Evolutionary conservation across 2,329 filamentous ascomycete species (phyloP), one percentile per base, ranked within the genome.

Genomic region (Colletotrichum sp.): DNA sequence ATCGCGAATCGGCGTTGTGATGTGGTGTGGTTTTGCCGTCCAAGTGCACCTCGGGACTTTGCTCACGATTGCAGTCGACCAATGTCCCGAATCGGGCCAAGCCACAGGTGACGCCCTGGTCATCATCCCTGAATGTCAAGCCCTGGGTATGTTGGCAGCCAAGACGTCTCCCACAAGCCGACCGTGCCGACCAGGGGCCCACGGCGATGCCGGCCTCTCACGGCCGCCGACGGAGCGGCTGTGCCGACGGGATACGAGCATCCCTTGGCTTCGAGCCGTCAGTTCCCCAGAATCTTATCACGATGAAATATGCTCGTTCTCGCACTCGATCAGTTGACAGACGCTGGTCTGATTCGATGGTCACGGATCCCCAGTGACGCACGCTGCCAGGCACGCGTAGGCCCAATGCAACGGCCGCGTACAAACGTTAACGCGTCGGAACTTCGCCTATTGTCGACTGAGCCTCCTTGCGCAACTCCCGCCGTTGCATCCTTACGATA

Each of bases 81-180:
- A 7, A 60, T 13, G 13, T 43, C 32, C 66, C 52, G 24, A 24
- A 60, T 26, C 52, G 66, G 21, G 21, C 13, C 36, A 39, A 39
- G 13, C 32, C 32, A 43, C 36, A 30, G 30, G 18, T 36, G 32
- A 28, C 18, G 52, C 66, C 66, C 32, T 24, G 59, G 52, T 59
- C 66, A 16, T 55, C 18, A 60, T 68, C 66, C 52, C 66, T 55
- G 66, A 21, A 59, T 24, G 66, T 60, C 34, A 55, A 61, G 36
- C 57, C 55, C 39, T 69, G 55, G 36, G 24, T 14, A 75, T 30
- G 34, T 55, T 57, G 63, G n/a, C 57, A 32, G 57, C 36, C 72
- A 71, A 66, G 61, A 30, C 28, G 36, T 39, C 73, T 72, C 69
- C 73, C 73, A 75, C 69, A 73, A 75, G 63, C 73, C 69, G 69